phyloP scores from a whole-genome alignment of 495 filamentous ascomycete genomes.

The Barbatosphaeria neglecta region DNA sequence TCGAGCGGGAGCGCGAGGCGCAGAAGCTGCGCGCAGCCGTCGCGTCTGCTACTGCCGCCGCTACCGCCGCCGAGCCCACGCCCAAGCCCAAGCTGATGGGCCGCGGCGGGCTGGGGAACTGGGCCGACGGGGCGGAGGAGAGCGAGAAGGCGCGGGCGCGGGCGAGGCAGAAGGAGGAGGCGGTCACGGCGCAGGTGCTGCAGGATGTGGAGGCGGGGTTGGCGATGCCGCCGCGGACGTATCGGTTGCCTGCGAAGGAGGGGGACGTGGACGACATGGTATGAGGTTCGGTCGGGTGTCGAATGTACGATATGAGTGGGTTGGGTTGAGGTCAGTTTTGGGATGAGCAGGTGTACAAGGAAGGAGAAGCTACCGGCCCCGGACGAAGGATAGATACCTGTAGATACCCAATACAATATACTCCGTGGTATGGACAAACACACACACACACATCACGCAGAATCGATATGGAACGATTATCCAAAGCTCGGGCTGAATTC shows the following conservation, averaged over 20 bases:
- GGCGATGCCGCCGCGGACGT: conserved; percentile 20
- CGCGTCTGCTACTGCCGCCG: conserved; percentile 9
- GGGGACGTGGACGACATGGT: neutral
- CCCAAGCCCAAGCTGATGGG: conserved; percentile 19
- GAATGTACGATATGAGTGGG: neutral
- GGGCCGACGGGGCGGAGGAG: conserved; percentile 14
- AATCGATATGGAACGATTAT: too few relatives aligned
- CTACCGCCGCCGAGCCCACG: neutral
- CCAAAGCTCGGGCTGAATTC: neutral
- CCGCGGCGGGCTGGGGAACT: conserved; percentile 52
- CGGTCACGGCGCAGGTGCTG: conserved; percentile 24
- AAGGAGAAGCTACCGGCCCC: neutral
- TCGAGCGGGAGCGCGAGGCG: conserved; percentile 7
- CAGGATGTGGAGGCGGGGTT: conserved; percentile 35
- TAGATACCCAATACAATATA: neutral
- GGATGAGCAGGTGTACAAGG: neutral
- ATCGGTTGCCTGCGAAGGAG: conserved; percentile 13
- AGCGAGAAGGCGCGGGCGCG: conserved; percentile 14
- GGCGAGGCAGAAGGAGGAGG: conserved; percentile 17
- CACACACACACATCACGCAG: too few relatives aligned
- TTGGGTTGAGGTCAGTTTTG: neutral
- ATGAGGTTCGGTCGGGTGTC: neutral
- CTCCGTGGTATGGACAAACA: too few relatives aligned
- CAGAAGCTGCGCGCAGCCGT: conserved; percentile 12
- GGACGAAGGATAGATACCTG: neutral